These are phyloP conservation scores for Hevea brasiliensis DNA, from an alignment of 345 rosid species.

Conservation along the genomic window DNA sequence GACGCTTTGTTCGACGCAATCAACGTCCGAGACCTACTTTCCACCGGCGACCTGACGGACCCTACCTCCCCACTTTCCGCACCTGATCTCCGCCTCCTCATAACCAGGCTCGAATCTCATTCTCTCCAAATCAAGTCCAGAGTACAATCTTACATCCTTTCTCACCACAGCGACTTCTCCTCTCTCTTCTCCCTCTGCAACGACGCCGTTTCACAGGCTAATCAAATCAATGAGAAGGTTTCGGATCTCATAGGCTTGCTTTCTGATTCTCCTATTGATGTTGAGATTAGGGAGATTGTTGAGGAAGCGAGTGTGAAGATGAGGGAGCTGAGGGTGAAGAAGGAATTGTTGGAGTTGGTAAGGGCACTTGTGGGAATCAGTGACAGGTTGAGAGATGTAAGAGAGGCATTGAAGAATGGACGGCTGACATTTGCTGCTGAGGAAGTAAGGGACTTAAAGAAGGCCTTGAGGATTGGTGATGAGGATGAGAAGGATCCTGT, in stretches of 20 bases:
- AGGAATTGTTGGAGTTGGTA: slow-evolving; percentile 62
- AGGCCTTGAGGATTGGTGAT: slow-evolving; percentile 62
- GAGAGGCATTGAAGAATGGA: slow-evolving; percentile 57
- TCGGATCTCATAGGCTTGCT: slow-evolving; percentile 50
- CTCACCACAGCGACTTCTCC: slow-evolving; percentile 76
- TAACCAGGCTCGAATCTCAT: slow-evolving; percentile 76
- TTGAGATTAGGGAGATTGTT: slow-evolving; percentile 57
- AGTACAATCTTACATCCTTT: slow-evolving; percentile 75
- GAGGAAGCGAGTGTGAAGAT: slow-evolving; percentile 54
- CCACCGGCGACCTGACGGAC: slow-evolving; percentile 75
- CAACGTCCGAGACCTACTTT: slow-evolving; percentile 82
- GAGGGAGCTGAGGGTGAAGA: slow-evolving; percentile 60
- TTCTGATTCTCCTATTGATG: slow-evolving; percentile 61
- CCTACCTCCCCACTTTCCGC: slow-evolving; percentile 80
- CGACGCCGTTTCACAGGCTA: slow-evolving; percentile 60
- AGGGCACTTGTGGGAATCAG: slow-evolving; percentile 55
- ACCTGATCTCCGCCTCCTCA: slow-evolving; percentile 97
- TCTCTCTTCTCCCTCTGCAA: slow-evolving; percentile 74
- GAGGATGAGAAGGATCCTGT: slow-evolving; percentile 71
- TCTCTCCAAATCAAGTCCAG: slow-evolving; percentile 84
- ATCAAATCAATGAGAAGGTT: slow-evolving; percentile 43
- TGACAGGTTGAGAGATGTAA: slow-evolving; percentile 62
- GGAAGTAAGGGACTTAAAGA: slow-evolving; percentile 66
- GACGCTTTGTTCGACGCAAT: slow-evolving; percentile 34
- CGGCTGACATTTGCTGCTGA: slow-evolving; percentile 69